Conservation (phyloP, 2,329 filamentous ascomycete genomes). For the Colletotrichum orchidophilum region DNA sequence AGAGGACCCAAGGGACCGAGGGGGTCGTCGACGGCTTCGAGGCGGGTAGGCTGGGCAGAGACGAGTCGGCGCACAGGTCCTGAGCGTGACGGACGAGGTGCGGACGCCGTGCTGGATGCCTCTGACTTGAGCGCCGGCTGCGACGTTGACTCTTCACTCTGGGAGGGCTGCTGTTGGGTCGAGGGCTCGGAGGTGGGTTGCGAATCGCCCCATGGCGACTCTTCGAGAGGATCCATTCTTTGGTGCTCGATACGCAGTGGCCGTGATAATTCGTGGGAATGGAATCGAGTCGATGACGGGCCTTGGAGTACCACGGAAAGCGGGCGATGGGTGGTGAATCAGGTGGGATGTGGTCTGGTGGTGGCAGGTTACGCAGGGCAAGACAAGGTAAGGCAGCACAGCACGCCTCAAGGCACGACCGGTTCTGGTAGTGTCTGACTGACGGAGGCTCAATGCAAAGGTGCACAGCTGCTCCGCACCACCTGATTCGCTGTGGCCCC, state of each 20-base stretch:
- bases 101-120: conserved; percentile 39
- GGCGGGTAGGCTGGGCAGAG: conserved; percentile 75
- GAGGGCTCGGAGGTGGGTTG: conserved; percentile 44
- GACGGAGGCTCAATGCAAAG: conserved; percentile 7
- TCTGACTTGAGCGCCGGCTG: conserved; percentile 42
- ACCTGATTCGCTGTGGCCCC: conserved; percentile 20
- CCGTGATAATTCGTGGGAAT: background rate
- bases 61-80: conserved; percentile 68
- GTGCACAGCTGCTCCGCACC: conserved; percentile 21
- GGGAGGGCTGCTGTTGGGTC: conserved; percentile 43
- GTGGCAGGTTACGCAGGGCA: conserved; percentile 19
- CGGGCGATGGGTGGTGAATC: background rate
- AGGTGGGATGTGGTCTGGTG: conserved; percentile 19
- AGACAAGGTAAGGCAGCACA: conserved; percentile 11
- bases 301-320: background rate
- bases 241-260: conserved; percentile 1
- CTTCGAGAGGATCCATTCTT: conserved; percentile 59
- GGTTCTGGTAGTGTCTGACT: conserved; percentile 14
- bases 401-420: conserved; percentile 3
- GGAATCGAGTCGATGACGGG: background rate
- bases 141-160: conserved; percentile 40
- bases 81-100: conserved; percentile 54
- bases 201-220: conserved; percentile 65
- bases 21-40: conserved; percentile 81
- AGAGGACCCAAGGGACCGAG: conserved; percentile 80